Base-by-base conservation (phyloP, 352 stramenopile genomes). In the Lagenidium giganteum region DNA sequence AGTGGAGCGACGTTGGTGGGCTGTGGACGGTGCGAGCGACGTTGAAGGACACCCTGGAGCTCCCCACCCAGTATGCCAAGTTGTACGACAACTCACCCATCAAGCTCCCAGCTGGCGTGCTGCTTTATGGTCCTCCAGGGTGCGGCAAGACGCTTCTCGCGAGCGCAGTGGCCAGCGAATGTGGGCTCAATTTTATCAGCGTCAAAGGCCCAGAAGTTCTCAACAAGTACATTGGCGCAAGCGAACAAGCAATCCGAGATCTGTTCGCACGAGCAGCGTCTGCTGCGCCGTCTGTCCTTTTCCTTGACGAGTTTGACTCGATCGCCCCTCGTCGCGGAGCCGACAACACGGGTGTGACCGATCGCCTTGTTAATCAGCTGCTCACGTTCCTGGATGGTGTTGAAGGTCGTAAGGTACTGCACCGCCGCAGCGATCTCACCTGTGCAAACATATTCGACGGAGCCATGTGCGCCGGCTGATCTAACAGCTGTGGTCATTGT, bases 381-480 rank as follows among this genome's bases (percentile, higher is more conserved):
- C 80, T 99, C 1, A 99, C 96, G 1, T 98, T 98, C 54, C 60
- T 99, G 34, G 96, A 99, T 70, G 95, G 96, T 29, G 94, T 98
- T 11, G 96, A 99, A 67, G 70, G 64, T 1, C 57, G 83, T 45
- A 85, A 86, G 65, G 87, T 90, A 43, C 31, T n/a, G n/a, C n/a
- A n/a, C n/a, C n/a, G n/a, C n/a, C n/a, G n/a, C n/a, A n/a, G n/a
- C n/a, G n/a, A n/a, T n/a, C n/a, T n/a, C n/a, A n/a, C n/a, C n/a
- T n/a, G n/a, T n/a, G n/a, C n/a, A n/a, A n/a, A n/a, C n/a, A n/a
- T n/a, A n/a, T n/a, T n/a, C n/a, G n/a, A n/a, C n/a, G n/a, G n/a
- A n/a, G n/a, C n/a, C n/a, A n/a, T n/a, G n/a, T n/a, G n/a, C n/a
- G n/a, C n/a, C n/a, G n/a, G n/a, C n/a, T n/a, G n/a, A n/a, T n/a